Conservation (phyloP, 2,329 filamentous ascomycete genomes). For the Fusarium chaquense region DNA sequence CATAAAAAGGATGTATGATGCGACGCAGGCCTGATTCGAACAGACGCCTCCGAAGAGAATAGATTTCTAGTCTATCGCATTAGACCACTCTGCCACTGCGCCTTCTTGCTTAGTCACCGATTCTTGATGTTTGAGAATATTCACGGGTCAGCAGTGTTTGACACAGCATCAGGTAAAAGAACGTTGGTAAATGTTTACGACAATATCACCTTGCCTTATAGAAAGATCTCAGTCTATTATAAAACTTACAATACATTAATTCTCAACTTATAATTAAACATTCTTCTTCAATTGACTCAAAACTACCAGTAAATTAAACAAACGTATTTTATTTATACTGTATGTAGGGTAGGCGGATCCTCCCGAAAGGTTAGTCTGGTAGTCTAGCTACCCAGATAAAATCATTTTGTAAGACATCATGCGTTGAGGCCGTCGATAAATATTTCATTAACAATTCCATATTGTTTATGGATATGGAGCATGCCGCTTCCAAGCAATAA, state of each 20-base stretch:
- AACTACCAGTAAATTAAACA: too few species aligned
- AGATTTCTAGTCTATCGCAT: constrained; percentile 36
- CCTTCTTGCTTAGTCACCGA: constrained; percentile 4
- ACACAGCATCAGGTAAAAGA: neutral
- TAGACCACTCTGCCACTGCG: constrained; percentile 36
- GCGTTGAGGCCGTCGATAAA: neutral
- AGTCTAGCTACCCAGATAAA: neutral
- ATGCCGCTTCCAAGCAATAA: neutral
- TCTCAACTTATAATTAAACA: too few species aligned
- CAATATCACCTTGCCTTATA: too few species aligned
- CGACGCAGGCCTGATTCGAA: constrained; percentile 36
- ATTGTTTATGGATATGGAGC: neutral
- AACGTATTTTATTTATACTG: neutral
- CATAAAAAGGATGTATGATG: constrained; percentile 38
- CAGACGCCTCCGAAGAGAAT: constrained; percentile 34
- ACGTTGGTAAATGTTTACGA: neutral
- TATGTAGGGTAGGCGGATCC: neutral
- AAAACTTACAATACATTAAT: too few species aligned
- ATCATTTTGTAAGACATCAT: too few species aligned
- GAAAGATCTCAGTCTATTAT: too few species aligned
- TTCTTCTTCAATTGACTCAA: too few species aligned
- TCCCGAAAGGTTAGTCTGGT: too few species aligned
- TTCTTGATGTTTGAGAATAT: neutral
- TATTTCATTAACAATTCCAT: neutral
- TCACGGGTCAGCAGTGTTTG: fast-evolving